A percentile compares a stretch with the other conserved stretches of the same genome.
Evolutionary conservation across 257 asterid genomes (phyloP).

Genomic region (Ocimum tenuiflorum): DNA sequence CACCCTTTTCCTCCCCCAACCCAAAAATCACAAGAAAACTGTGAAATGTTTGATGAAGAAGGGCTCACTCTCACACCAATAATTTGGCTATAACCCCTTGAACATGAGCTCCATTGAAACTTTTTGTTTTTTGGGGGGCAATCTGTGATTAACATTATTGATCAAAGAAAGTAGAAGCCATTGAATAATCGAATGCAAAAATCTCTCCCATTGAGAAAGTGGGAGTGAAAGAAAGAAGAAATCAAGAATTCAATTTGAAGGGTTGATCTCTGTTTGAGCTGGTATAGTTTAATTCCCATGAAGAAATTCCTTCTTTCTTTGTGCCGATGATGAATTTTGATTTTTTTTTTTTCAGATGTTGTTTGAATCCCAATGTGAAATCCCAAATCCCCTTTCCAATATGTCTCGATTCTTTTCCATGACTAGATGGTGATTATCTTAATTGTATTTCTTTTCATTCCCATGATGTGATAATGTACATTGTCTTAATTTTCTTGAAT

Average conservation of each 20-base stretch:
- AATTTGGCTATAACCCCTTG: neutral
- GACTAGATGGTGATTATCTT: conserved; percentile 1
- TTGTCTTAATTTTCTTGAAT: conserved; percentile 19
- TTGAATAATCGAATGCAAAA: neutral
- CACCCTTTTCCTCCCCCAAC: conserved; percentile 4
- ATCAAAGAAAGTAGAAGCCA: neutral
- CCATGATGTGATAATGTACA: neutral
- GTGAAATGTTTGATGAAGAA: neutral
- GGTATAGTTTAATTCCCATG: conserved; percentile 7
- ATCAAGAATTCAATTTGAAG: conserved; percentile 7
- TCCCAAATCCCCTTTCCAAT: neutral
- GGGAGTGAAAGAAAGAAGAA: neutral
- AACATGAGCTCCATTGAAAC: neutral
- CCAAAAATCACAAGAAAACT: neutral
- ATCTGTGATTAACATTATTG: neutral
- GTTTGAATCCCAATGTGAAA: conserved; percentile 14
- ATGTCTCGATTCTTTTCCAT: conserved; percentile 12
- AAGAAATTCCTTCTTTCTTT: neutral
- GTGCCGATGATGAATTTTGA: neutral
- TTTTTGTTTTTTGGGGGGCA: too few species aligned
- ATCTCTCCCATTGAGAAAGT: conserved; percentile 7
- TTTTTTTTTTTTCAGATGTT: conserved; percentile 23
- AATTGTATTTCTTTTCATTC: conserved; percentile 6
- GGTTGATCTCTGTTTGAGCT: conserved; percentile 21
- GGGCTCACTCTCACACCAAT: conserved; percentile 1